A percentile compares a stretch with the other conserved stretches of the same genome.
Evolutionary conservation across 192 early-diverging fungal genomes (phyloP).

Genomic region (Coemansia sp.): DNA sequence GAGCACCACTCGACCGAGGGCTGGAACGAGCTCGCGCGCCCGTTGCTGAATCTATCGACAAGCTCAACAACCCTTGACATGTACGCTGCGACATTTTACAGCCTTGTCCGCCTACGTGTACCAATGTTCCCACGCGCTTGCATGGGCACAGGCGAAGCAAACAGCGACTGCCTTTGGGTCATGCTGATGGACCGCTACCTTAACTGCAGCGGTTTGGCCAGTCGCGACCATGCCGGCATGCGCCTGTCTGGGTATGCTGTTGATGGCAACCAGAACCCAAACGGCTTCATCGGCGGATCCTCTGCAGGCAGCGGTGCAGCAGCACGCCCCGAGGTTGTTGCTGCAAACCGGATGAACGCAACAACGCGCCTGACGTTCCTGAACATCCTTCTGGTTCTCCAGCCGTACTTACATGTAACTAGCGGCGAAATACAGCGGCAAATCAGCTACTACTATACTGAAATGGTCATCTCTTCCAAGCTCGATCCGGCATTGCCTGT

Average conservation of each 20-base stretch:
- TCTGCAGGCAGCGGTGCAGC: background rate
- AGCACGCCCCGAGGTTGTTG: slow-evolving; percentile 44
- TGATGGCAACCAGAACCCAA: background rate
- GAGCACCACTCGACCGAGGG: slow-evolving; percentile 28
- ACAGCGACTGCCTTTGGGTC: slow-evolving; percentile 39
- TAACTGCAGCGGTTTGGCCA: slow-evolving; percentile 43
- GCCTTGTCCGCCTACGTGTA: slow-evolving; percentile 40
- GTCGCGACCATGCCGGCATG: slow-evolving; percentile 22
- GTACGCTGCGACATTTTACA: slow-evolving; percentile 49
- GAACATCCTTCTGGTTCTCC: slow-evolving; percentile 43
- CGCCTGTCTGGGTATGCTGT: background rate
- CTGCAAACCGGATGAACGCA: slow-evolving; percentile 51
- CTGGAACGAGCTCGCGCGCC: slow-evolving; percentile 50
- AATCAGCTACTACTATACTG: slow-evolving; percentile 38
- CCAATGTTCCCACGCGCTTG: slow-evolving; percentile 49
- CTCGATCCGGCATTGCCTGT: slow-evolving; percentile 49
- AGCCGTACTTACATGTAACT: slow-evolving; percentile 33
- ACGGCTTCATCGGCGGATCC: background rate
- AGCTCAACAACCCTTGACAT: slow-evolving; percentile 55
- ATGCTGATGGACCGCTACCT: slow-evolving; percentile 56
- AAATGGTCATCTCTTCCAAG: slow-evolving; percentile 49
- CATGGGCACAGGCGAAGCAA: slow-evolving; percentile 45
- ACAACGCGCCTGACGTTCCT: slow-evolving; percentile 54
- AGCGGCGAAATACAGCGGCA: slow-evolving; percentile 35
- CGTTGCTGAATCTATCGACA: slow-evolving; percentile 46